Evolutionary conservation across 2,329 filamentous ascomycete species (phyloP).

Genomic region (Teratosphaeria gauchensis): DNA sequence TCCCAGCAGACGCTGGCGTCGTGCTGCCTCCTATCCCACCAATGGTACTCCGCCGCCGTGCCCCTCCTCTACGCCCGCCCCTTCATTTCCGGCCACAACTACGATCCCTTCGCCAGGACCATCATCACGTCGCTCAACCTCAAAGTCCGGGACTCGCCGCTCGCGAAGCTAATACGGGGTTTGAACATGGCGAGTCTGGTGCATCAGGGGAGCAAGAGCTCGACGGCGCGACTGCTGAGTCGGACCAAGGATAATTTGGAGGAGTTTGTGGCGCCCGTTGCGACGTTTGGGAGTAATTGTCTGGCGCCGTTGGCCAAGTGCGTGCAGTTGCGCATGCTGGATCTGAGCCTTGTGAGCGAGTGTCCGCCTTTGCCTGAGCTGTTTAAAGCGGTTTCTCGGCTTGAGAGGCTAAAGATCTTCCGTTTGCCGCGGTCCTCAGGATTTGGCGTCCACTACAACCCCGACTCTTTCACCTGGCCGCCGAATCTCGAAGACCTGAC

Average conservation of each 20-base stretch:
- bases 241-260: slow-evolving; percentile 43
- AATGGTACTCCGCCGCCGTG: slow-evolving; percentile 49
- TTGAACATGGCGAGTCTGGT: slow-evolving; percentile 48
- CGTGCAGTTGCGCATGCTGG: slow-evolving; percentile 37
- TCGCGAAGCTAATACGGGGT: slow-evolving; percentile 41
- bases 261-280: slow-evolving; percentile 48
- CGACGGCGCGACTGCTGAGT: slow-evolving; percentile 48
- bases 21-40: slow-evolving; percentile 43
- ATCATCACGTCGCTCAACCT: slow-evolving; percentile 45
- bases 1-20: slow-evolving; percentile 41
- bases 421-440: slow-evolving; percentile 25
- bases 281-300: slow-evolving; percentile 48
- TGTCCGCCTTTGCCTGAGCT: slow-evolving; percentile 40
- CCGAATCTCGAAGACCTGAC: slow-evolving; percentile 31
- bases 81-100: slow-evolving; percentile 42
- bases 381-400: slow-evolving; percentile 40
- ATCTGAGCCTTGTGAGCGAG: slow-evolving; percentile 45
- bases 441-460: slow-evolving; percentile 11
- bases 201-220: slow-evolving; percentile 49
- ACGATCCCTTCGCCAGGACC: slow-evolving; percentile 44
- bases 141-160: slow-evolving; percentile 38
- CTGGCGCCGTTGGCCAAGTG: slow-evolving; percentile 50
- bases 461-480: slow-evolving; percentile 29
- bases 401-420: slow-evolving; percentile 37
- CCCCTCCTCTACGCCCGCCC: slow-evolving; percentile 44